Conservation (phyloP, 2,329 filamentous ascomycete species). For the Colletotrichum tropicale region DNA sequence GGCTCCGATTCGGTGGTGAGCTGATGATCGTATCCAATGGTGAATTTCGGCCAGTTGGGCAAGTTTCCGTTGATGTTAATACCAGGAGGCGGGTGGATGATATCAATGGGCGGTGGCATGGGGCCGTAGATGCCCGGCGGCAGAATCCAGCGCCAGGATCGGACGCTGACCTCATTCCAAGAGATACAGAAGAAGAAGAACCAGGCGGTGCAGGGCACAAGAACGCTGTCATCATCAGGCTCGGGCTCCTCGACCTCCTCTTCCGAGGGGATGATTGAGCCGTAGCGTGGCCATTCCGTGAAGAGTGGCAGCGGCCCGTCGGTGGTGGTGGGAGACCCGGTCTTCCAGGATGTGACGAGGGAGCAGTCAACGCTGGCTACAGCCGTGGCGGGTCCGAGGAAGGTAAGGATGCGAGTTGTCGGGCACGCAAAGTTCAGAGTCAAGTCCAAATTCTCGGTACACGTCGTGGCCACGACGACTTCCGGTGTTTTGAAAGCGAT, state of each 20-base stretch:
- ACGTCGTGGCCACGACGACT: background rate
- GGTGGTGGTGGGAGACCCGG: background rate
- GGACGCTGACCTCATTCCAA: constrained; percentile 14
- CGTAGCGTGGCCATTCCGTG: background rate
- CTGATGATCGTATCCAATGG: background rate
- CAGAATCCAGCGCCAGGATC: background rate
- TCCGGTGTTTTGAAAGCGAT: background rate
- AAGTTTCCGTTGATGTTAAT: constrained; percentile 17
- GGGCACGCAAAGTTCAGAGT: background rate
- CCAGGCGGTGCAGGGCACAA: constrained; percentile 19
- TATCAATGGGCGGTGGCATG: constrained; percentile 10
- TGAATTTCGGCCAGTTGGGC: constrained; percentile 17
- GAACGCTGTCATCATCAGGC: constrained; percentile 14
- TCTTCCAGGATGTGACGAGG: background rate
- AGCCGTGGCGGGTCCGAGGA: background rate
- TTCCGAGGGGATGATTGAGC: background rate
- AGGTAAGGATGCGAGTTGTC: background rate
- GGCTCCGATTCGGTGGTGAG: background rate
- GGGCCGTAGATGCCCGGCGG: constrained; percentile 21
- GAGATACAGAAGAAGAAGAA: constrained; percentile 25
- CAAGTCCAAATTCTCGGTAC: background rate
- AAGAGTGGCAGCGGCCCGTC: constrained; percentile 10
- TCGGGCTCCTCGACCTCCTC: constrained; percentile 9
- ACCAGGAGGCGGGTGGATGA: constrained; percentile 7
- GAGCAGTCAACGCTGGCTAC: background rate